Evolutionary conservation across 495 filamentous ascomycete species (phyloP), one percentile per base, ranked within the genome.

Genomic region (Aspergillus ellipticus): DNA sequence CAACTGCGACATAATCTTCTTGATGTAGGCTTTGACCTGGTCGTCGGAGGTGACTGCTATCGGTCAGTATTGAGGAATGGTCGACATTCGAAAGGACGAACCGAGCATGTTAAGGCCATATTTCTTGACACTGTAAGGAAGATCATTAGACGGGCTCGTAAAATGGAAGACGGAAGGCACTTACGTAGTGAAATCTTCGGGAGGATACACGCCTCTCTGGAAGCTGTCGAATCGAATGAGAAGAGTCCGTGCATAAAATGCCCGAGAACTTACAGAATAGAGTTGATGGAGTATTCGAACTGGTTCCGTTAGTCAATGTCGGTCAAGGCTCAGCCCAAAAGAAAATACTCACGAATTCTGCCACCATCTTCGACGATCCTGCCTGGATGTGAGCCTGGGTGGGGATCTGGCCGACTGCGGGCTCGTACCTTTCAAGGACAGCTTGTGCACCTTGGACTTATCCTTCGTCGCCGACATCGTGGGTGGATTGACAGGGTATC

Each of bases 101-200:
- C 85, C 83, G 37, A 97, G 89, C 91, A 98, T 97, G 65, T 96
- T 97, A 61, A 98, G 85, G 63, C 95, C 95, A 85, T 98, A 98
- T 79, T 98, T 98, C 74, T 97, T 97, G 63, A 98, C 91, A 20
- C 86, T 88, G 51, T 54, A 29, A 22, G 26, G 9, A 7, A 17
- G 16, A 61, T 45, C 61, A 20, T 49, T 47, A 9, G 42, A 49
- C 21, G 9, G 39, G 3, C 22, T 1, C 19, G 19, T n/a, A 41
- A 20, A 55, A 10, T 11, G 21, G n/a, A 6, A 39, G 41, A 19
- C 16, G 21, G 19, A 49, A 3, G 29, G 10, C 22, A 76, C 86
- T 67, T 71, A 91, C 88, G 93, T 86, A 58, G 88, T 92, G 68
- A 98, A 98, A 75, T 98, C 94, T 64, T 98, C 94, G 28, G 94